Evolutionary conservation across 1,284 basidiomycete species (phyloP), one percentile per base, ranked within the genome.

Genomic region (Ceratobasidium papillatum): DNA sequence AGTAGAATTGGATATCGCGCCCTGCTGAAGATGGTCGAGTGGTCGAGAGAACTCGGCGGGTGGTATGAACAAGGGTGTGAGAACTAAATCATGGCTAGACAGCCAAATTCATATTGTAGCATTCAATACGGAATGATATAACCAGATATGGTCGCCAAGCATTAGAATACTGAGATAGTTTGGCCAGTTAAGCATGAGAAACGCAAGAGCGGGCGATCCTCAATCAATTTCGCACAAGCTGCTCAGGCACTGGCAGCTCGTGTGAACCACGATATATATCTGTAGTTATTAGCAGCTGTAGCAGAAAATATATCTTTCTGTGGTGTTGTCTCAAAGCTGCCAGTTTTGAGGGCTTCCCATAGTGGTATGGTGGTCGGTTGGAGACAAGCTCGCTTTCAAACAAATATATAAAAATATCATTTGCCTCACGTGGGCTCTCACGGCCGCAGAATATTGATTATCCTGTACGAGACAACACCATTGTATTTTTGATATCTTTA

Each of bases 171-270:
- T 27, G 59, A 43, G 59, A 27, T 41, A 3, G 17, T 25, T 38
- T 11, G 25, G 32, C 59, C 14, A 27, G 59, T 41, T 43, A 17
- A 17, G n/a, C n/a, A 30, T 3, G 41, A 61, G 41, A 61, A n/a
- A 14, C 12, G 32, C 38, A 41, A 61, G 30, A 34, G 14, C 43
- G 59, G 12, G 2, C 36, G 30, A 43, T 43, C 34, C 36, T 11
- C 4, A 43, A 34, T 27, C 12, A 41, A 43, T n/a, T 41, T 61
- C 59, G 59, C 59, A 61, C 36, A 43, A 11, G 25, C 30, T 34
- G 8, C 59, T 4, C 45, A 61, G 59, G 59, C 34, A 38, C 59
- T 36, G 59, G 38, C 52, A 56, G 52, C 7, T 61, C 59, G 59
- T 61, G 59, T 36, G 59, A 61, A 61, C 8, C 36, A 22, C 30